phyloP scores from a whole-genome alignment of 1,139 yeast species.

The Magnusiomyces sp. region DNA sequence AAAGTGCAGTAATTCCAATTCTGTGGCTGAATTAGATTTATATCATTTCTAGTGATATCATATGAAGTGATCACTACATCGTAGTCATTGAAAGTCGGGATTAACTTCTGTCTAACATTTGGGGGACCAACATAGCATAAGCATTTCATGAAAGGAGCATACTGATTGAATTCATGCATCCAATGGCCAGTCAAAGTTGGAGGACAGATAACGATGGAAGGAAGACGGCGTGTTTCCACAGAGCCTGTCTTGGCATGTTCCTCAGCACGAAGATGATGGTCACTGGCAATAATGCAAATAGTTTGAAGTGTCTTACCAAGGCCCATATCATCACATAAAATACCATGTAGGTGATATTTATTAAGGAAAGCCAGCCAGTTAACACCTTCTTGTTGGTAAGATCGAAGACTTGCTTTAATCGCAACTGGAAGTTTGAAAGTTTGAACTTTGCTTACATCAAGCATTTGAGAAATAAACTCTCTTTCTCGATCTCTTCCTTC shows the following conservation, averaged over 20 bases:
- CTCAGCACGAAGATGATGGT: conserved; percentile 77
- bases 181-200: conserved; percentile 98
- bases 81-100: conserved; percentile 45
- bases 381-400: conserved; percentile 97
- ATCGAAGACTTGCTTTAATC: conserved; percentile 85
- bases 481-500: conserved; percentile 91
- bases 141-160: conserved; percentile 79
- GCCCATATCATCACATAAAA: conserved; percentile 99
- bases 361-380: conserved; percentile 96
- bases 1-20: conserved; percentile 91
- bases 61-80: conserved; percentile 92
- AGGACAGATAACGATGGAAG: conserved; percentile 87
- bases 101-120: conserved; percentile 50
- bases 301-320: conserved; percentile 96
- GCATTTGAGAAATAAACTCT: conserved; percentile 93
- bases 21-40: conserved; percentile 47
- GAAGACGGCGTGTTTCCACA: conserved; percentile 64
- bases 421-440: conserved; percentile 85
- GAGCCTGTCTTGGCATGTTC: conserved; percentile 50
- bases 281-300: conserved; percentile 93
- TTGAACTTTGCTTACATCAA: conserved; percentile 91
- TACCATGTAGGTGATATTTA: conserved; percentile 92
- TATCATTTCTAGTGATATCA: conserved; percentile 92
- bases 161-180: conserved; percentile 90
- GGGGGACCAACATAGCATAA: conserved; percentile 93